Conservation (phyloP, 1,284 basidiomycete genomes). For the Leccinum pachyderme region DNA sequence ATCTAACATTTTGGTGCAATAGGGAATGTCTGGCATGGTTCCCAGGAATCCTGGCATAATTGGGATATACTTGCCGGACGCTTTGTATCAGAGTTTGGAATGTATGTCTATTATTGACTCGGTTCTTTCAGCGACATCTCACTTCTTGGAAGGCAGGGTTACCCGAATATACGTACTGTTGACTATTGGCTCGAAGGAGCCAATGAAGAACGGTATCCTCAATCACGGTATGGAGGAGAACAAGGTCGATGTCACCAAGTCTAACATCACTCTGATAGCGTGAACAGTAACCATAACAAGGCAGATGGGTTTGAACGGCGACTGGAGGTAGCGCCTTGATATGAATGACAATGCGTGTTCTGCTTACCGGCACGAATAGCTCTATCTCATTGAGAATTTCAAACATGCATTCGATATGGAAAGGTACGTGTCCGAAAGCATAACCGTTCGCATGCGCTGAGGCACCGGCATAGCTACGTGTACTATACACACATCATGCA, state of each 20-base stretch:
- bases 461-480: conserved; percentile 49
- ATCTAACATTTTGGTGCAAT: conserved; percentile 2
- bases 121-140: neutral
- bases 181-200: conserved; percentile 80
- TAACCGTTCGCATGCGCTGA: conserved; percentile 4
- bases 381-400: conserved; percentile 89
- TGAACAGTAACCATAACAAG: conserved; percentile 84
- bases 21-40: conserved; percentile 92
- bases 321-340: conserved; percentile 55
- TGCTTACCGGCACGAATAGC: conserved; percentile 36
- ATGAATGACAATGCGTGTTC: conserved; percentile 1
- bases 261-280: conserved; percentile 39
- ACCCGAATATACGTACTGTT: conserved; percentile 81
- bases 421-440: conserved; percentile 42
- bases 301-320: conserved; percentile 85
- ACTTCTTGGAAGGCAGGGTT: conserved; percentile 60
- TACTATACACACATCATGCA: conserved; percentile 87
- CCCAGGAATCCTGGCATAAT: conserved; percentile 86
- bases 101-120: conserved; percentile 45
- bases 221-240: conserved; percentile 65
- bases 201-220: conserved; percentile 72
- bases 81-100: conserved; percentile 88
- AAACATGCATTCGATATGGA: conserved; percentile 87
- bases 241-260: conserved; percentile 11
- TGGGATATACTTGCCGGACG: conserved; percentile 84